These are phyloP conservation scores for Epichloe baconii DNA, from an alignment of 2,329 filamentous ascomycete genomes.

Conservation along the genomic window DNA sequence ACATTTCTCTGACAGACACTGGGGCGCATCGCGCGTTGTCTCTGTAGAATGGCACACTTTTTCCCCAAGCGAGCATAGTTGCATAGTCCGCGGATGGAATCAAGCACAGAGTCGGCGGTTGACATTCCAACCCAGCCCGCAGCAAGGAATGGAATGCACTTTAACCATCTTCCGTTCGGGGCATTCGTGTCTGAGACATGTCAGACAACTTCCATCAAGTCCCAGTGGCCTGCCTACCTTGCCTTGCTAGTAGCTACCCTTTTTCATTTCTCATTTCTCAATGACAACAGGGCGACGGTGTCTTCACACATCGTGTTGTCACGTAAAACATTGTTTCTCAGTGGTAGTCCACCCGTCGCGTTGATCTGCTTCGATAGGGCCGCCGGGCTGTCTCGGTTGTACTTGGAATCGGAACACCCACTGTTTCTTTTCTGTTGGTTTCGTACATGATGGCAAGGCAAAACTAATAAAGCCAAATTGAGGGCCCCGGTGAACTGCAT, in stretches of 20 bases:
- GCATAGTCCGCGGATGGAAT: too few species aligned
- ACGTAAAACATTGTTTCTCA: background rate
- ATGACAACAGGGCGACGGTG: background rate
- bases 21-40: too few species aligned
- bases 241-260: too few species aligned
- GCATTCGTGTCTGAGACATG: too few species aligned
- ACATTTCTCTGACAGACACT: background rate
- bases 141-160: background rate
- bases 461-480: background rate
- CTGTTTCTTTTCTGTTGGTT: background rate
- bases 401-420: background rate
- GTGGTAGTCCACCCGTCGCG: background rate
- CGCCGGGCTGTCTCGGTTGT: background rate
- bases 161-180: too few species aligned
- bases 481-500: background rate
- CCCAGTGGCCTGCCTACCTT: too few species aligned
- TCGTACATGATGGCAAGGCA: background rate
- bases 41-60: too few species aligned
- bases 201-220: too few species aligned
- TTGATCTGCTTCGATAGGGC: background rate
- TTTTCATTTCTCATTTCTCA: too few species aligned
- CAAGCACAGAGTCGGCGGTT: background rate
- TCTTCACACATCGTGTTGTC: background rate
- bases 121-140: background rate
- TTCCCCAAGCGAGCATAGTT: too few species aligned